Percentiles rank a stretch among this genome's conserved stretches.
These are phyloP conservation scores for Vanderwaltozyma polyspora DNA, from an alignment of 805 yeast genomes.

Conservation along the genomic window DNA sequence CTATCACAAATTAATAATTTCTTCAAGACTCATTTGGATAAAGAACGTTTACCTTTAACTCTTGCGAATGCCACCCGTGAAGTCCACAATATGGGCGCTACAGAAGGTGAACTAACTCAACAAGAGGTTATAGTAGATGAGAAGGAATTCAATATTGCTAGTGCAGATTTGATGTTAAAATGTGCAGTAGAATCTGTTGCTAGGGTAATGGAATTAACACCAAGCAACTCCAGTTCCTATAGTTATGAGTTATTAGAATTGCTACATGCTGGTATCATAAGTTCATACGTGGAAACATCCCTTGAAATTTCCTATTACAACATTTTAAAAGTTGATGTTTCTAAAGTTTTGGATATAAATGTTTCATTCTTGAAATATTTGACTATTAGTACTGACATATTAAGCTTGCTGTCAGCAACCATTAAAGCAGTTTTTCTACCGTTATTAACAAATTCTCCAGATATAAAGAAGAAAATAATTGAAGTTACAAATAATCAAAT, in stretches of 20 bases:
- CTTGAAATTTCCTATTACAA: constrained; percentile 55
- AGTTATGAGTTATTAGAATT: constrained; percentile 58
- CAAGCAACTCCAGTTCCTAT: constrained; percentile 48
- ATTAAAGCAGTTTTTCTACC: constrained; percentile 70
- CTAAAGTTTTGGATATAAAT: constrained; percentile 25
- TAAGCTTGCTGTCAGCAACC: constrained; percentile 57
- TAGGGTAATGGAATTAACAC: constrained; percentile 62
- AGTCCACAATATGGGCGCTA: neutral
- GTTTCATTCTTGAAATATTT: constrained; percentile 41
- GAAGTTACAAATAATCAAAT: constrained; percentile 52
- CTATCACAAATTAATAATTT: constrained; percentile 44
- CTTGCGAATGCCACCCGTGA: constrained; percentile 4
- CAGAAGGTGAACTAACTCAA: neutral
- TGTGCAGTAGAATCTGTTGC: constrained; percentile 69
- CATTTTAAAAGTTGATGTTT: constrained; percentile 29
- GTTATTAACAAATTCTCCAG: constrained; percentile 49
- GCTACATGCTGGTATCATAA: constrained; percentile 58
- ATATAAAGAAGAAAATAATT: constrained; percentile 46
- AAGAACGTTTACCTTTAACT: constrained; percentile 29
- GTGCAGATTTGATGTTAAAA: constrained; percentile 54
- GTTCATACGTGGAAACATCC: constrained; percentile 61
- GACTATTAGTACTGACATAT: constrained; percentile 44
- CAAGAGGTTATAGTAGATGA: constrained; percentile 1
- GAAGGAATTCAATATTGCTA: constrained; percentile 28
- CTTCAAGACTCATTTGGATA: constrained; percentile 42